phyloP scores from a whole-genome alignment of 345 rosid genomes.

The Mercurialis annua region DNA sequence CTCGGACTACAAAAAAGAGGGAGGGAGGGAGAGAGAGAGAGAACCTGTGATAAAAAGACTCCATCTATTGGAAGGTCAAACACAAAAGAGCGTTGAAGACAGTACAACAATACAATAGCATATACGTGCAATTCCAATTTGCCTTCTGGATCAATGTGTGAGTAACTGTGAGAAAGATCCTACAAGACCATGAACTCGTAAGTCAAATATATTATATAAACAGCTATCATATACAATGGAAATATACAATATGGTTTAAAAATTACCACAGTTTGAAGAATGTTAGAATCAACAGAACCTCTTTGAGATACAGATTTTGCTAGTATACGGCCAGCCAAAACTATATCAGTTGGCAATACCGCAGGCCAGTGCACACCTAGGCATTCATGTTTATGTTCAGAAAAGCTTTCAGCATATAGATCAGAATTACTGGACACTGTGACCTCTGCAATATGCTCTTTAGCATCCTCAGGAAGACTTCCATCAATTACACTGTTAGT shows the following conservation, averaged over 20 bases:
- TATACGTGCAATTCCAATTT: slow-evolving; percentile 72
- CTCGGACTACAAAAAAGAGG: background rate
- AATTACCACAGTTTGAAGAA: slow-evolving; percentile 45
- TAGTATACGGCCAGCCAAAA: slow-evolving; percentile 70
- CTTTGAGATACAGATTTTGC: slow-evolving; percentile 47
- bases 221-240: background rate
- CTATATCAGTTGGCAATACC: slow-evolving; percentile 64
- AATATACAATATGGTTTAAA: slow-evolving; percentile 1
- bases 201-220: slow-evolving; percentile 8
- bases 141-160: slow-evolving; percentile 51
- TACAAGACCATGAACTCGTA: slow-evolving; percentile 27
- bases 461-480: slow-evolving; percentile 30
- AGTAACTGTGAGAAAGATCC: slow-evolving; percentile 63
- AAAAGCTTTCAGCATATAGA: slow-evolving; percentile 34
- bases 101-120: slow-evolving; percentile 58
- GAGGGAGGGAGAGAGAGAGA: slow-evolving; percentile 20
- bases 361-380: slow-evolving; percentile 73
- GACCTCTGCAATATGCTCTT: slow-evolving; percentile 39
- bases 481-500: slow-evolving; percentile 20
- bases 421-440: slow-evolving; percentile 19
- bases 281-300: slow-evolving; percentile 30
- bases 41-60: slow-evolving; percentile 52
- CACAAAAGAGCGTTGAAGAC: slow-evolving; percentile 47
- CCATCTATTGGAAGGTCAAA: slow-evolving; percentile 56
- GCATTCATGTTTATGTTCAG: slow-evolving; percentile 87